A percentile compares a stretch with the other conserved stretches of the same genome.
Evolutionary conservation across 2,329 filamentous ascomycete genomes (phyloP).

Genomic region (Hortaea sp.): DNA sequence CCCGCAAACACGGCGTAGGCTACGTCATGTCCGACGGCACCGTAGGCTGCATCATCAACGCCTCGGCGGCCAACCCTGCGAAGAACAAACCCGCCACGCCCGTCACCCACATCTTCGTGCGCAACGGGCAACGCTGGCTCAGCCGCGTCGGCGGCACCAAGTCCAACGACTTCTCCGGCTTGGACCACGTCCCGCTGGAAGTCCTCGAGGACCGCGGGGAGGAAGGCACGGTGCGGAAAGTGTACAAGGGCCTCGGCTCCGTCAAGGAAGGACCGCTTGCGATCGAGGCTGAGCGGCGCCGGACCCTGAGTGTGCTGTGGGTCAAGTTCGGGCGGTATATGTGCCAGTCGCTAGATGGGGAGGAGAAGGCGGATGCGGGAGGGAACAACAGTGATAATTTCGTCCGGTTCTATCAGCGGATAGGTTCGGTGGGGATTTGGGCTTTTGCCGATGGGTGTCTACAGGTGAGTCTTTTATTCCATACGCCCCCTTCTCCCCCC

Average conservation of each 20-base stretch:
- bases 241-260: conserved; percentile 42
- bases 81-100: conserved; percentile 36
- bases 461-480: conserved; percentile 42
- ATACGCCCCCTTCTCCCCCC: background rate
- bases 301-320: conserved; percentile 48
- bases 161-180: conserved; percentile 50
- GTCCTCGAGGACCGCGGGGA: conserved; percentile 65
- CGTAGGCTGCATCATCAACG: conserved; percentile 55
- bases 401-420: conserved; percentile 71
- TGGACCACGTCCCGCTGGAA: conserved; percentile 44
- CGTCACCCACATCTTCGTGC: conserved; percentile 62
- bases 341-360: conserved; percentile 36
- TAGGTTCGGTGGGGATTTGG: conserved; percentile 74
- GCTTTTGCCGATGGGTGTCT: conserved; percentile 70
- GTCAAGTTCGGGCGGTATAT: conserved; percentile 67
- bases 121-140: conserved; percentile 62
- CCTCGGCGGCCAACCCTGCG: conserved; percentile 23
- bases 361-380: conserved; percentile 22
- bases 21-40: conserved; percentile 77
- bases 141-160: conserved; percentile 13
- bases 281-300: conserved; percentile 37
- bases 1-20: conserved; percentile 74
- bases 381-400: conserved; percentile 40
- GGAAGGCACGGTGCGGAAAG: conserved; percentile 47
- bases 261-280: conserved; percentile 23